phyloP scores from a whole-genome alignment of 352 stramenopile species.

The Elongisporangium anandrum region DNA sequence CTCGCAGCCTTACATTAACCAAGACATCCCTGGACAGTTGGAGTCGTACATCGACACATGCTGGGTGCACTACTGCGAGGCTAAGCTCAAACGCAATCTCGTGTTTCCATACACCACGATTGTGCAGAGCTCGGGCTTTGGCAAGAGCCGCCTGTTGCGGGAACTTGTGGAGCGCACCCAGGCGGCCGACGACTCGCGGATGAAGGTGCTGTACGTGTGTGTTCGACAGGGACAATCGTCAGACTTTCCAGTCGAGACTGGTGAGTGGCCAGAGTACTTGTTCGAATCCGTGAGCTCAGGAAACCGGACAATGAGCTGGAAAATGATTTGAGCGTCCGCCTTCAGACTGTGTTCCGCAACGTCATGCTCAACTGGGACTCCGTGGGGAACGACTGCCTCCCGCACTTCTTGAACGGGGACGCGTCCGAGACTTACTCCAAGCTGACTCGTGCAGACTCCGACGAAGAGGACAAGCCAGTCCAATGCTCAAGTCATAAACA shows the following conservation, averaged over 20 bases:
- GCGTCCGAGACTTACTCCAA: too few species aligned
- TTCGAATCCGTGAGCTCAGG: background rate
- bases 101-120: background rate
- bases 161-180: background rate
- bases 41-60: background rate
- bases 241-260: background rate
- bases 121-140: background rate
- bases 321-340: background rate
- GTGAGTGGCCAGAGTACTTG: background rate
- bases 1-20: background rate
- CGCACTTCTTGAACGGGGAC: background rate
- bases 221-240: background rate
- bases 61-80: background rate
- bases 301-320: background rate
- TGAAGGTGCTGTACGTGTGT: background rate
- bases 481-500: too few species aligned
- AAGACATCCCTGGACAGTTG: background rate
- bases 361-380: background rate
- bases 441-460: too few species aligned
- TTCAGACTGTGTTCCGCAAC: background rate
- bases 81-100: background rate
- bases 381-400: background rate
- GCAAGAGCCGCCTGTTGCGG: background rate
- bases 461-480: too few species aligned
- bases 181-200: background rate